A percentile compares a stretch with the other conserved stretches of the same genome.
phyloP scores from a whole-genome alignment of 2,329 filamentous ascomycete species.

The Xylariaceae sp. region DNA sequence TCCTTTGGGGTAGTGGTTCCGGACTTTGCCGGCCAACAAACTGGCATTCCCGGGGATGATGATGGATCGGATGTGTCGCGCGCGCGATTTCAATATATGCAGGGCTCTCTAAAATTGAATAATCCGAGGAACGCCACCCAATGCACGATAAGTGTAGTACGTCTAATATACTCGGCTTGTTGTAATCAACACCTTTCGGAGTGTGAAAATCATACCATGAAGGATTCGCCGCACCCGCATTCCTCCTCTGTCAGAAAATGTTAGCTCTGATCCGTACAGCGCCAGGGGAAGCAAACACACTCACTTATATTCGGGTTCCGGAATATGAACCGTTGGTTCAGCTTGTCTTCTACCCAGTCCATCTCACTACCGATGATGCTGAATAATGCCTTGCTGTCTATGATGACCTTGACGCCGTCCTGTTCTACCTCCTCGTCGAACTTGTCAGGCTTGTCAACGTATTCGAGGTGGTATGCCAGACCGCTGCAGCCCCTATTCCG shows the following conservation, averaged over 20 bases:
- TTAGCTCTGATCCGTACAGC: conserved; percentile 28
- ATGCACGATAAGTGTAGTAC: conserved; percentile 25
- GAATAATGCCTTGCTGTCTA: conserved; percentile 95
- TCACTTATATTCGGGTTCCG: conserved; percentile 97
- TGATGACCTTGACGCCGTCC: conserved; percentile 90
- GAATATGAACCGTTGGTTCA: conserved; percentile 89
- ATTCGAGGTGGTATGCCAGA: conserved; percentile 88
- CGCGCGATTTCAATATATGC: not conserved
- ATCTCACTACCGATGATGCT: conserved; percentile 99
- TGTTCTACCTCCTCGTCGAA: conserved; percentile 95
- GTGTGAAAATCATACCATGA: conserved; percentile 60
- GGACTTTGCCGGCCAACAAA: not conserved
- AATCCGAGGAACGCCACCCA: conserved; percentile 24
- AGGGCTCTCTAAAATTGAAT: conserved; percentile 6
- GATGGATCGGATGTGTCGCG: not conserved
- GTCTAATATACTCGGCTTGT: conserved; percentile 5
- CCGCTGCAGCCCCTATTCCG: conserved; percentile 93
- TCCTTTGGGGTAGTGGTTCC: conserved; percentile 1
- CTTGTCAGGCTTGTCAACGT: conserved; percentile 79
- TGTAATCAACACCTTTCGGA: not conserved
- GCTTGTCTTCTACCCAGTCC: conserved; percentile 97
- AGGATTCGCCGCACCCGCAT: conserved; percentile 94
- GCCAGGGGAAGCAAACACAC: conserved; percentile 35
- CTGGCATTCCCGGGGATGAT: not conserved
- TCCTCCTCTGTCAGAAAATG: conserved; percentile 66